Evolutionary conservation across 139 green algal species (phyloP).

Genomic region (Haematococcus sp.): DNA sequence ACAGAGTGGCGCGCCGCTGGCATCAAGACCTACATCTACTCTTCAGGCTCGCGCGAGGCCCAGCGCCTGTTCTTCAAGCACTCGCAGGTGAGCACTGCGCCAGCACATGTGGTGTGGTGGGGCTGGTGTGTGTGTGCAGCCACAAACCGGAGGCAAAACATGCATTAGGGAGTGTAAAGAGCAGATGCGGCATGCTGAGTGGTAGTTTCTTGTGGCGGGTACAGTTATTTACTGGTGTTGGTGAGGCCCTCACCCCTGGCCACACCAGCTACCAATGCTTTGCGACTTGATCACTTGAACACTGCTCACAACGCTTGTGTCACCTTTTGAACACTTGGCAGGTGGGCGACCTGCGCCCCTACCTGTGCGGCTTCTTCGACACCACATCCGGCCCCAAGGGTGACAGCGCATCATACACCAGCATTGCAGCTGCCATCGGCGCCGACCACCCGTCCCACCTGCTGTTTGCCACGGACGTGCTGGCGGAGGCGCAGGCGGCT

Average conservation of each 20-base stretch:
- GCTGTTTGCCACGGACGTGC: slow-evolving; percentile 86
- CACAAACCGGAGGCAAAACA: too few relatives aligned
- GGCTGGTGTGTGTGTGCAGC: neutral
- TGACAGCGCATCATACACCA: slow-evolving; percentile 52
- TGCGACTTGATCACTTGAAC: neutral
- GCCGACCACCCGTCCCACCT: slow-evolving; percentile 57
- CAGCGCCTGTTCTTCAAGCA: slow-evolving; percentile 65
- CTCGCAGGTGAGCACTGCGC: slow-evolving; percentile 19
- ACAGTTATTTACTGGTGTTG: too few relatives aligned
- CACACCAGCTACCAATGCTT: too few relatives aligned
- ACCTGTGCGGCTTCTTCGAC: slow-evolving; percentile 94
- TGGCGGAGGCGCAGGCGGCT: slow-evolving; percentile 81
- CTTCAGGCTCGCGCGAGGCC: slow-evolving; percentile 69
- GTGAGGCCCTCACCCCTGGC: too few relatives aligned
- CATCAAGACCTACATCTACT: slow-evolving; percentile 96
- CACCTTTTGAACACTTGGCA: slow-evolving; percentile 17
- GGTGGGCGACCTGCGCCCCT: slow-evolving; percentile 81
- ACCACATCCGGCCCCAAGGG: slow-evolving; percentile 80
- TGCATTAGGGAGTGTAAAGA: too few relatives aligned
- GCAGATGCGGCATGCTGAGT: too few relatives aligned
- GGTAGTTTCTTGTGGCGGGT: too few relatives aligned
- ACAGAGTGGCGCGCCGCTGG: slow-evolving; percentile 61
- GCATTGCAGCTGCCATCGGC: slow-evolving; percentile 85
- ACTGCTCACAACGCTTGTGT: neutral
- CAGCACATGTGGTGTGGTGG: too few relatives aligned